Evolutionary conservation across 352 stramenopile genomes (phyloP), one percentile per base, ranked within the genome.

Genomic region (Pythium aquatile): DNA sequence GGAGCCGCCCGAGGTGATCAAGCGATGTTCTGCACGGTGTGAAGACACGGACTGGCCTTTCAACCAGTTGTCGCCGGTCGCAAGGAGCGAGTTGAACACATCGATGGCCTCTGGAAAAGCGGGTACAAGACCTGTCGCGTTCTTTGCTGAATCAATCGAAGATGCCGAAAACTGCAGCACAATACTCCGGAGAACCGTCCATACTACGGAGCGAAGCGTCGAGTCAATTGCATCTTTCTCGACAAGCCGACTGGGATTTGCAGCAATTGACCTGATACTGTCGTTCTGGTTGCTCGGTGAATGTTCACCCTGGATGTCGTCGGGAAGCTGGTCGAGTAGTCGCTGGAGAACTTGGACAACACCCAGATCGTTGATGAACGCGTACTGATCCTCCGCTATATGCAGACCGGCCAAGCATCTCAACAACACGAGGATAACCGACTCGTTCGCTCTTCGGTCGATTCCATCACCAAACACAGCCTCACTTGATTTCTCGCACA

Each of bases 341-440:
- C 69, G 44, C 1, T 53, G 33, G 3, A 69, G 52, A 1, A 67
- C 30, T 52, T 64, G 32, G 0, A 74, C n/a, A 4, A 74, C 26
- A 11, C 61, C 62, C 4, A 61, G 7, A 26, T 74, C 61, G 42
- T 74, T 74, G 17, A 74, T 46, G 16, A 74, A 74, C 13, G 47
- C 57, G 40, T 63, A 74, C 37, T 74, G 67, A 3, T 67, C 61
- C 4, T 33, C 6, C 2, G 13, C 48, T 32, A 74, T 61, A 33
- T 64, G 67, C 1, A 66, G 20, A 8, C 58, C 26, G 33, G 61
- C 58, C 40, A 66, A 24, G 24, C 57, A 66, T 3, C 53, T 49
- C 32, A 74, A 37, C 11, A 69, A 7, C 5, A 53, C 47, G 14
- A 66, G 26, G 9, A 69, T 14, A 7, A 56, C 54, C 16, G 28